Evolutionary conservation across 2,329 filamentous ascomycete species (phyloP), one percentile per base, ranked within the genome.

Genomic region (Aspergillus novofumigatus): DNA sequence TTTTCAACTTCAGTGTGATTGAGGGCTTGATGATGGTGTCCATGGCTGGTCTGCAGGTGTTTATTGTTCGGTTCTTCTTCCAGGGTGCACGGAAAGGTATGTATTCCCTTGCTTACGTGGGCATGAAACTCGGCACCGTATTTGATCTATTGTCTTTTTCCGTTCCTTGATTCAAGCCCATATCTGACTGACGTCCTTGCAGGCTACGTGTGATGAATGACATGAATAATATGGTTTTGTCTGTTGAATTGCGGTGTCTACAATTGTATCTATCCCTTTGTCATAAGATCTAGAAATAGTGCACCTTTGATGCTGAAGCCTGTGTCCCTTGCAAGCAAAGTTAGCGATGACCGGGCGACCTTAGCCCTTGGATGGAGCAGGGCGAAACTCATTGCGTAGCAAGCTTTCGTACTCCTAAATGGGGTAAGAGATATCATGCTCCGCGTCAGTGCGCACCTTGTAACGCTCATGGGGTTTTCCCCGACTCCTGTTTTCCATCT

Each of bases 61-160:
- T 97, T 75, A 87, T 99, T 67, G 94, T 99, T 67, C 82, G 91
- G 64, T 97, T 97, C 87, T 99, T 99, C 81, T 99, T 99, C 85
- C 93, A 97, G 82, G 92, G 85, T 41, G 85, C 85, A n/a, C 75
- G 85, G 70, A 88, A 88, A 80, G 85, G 85, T 80, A 71, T 64
- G 75, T 72, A 59, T 7, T 26, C 3, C 49, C 26, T 20, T 51
- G 7, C 29, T 25, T 25, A n/a, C 17, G 26, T 4, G 28, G 32
- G 20, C 21, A n/a, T 35, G 11, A 25, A 29, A 29, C 5, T 11
- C 14, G 23, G 8, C 32, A 17, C 10, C 29, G 5, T 32, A 17
- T 48, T 35, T 45, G 49, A 48, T 29, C 28, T 42, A 23, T 42
- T 51, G 32, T 42, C 29, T 45, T 21, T 21, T 45, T 20, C 23